Evolutionary conservation across 164 flowering plant genomes (phyloP), one percentile per base, ranked within the genome.

Genomic region (Buxus sempervirens): DNA sequence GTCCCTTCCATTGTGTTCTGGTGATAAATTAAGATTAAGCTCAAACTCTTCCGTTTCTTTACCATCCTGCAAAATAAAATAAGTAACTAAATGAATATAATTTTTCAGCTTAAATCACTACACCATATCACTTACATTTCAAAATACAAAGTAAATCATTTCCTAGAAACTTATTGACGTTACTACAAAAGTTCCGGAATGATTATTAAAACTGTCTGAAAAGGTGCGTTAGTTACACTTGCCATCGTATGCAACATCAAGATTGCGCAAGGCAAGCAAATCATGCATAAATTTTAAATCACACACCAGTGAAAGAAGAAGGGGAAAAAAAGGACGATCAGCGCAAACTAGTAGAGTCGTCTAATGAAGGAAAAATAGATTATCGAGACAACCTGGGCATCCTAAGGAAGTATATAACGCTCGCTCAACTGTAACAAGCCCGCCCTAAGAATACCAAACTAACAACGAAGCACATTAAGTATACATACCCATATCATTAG

Each of bases 91-190:
- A 26, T 48, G 51, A 21, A 57, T n/a, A 42, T 9, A 14, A 1
- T 26, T 32, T 9, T 25, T 15, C 58, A 23, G 51, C 56, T 18
- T 25, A 4, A 23, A 45, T 55, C 12, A 22, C 2, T n/a, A 5
- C 10, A 54, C n/a, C 2, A 28, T 62, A 60, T 14, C 19, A 26
- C 14, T 48, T 64, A 36, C 53, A 59, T 51, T 7, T 28, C 23
- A 8, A 57, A 19, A 26, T 42, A 22, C 18, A 23, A 9, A 67
- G 7, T 3, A 32, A 32, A 69, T 71, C 65, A 78, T 72, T 49
- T 83, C 90, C 84, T 84, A 83, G 86, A 76, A 87, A 85, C 78
- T 70, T 73, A 77, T 61, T 36, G 77, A 60, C 38, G 38, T 76
- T 71, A 80, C 79, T 82, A 78, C 73, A 79, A 76, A 42, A 55